Evolutionary conservation across 2,329 filamentous ascomycete species (phyloP), one percentile per base, ranked within the genome.

Genomic region (Alternaria viburni): DNA sequence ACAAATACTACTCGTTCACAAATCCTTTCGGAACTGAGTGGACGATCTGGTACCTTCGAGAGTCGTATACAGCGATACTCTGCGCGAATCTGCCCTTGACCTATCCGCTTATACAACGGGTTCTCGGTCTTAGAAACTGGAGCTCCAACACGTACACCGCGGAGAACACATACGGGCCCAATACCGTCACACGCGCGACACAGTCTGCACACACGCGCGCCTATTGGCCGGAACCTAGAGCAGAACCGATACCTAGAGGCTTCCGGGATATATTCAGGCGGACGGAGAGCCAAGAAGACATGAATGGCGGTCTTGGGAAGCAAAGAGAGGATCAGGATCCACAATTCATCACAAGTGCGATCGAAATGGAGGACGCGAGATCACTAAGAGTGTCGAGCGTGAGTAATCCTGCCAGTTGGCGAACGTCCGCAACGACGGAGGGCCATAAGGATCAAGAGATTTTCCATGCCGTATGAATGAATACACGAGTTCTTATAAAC

Each of bases 51-150:
- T 88, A 80, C 60, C 83, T 87, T 9, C 83, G 86, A 26, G 88
- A 90, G 71, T 83, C 84, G 12, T 86, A 84, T 47, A 88, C 88
- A 0, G 86, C 87, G 6, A 81, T 90, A 44, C 82, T 88, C 52
- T 87, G 89, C 15, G 84, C 87, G 26, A 90, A 90, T 63, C 80
- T 90, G 6, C 87, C 88, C 0, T 85, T 89, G 52, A 85, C 84
- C 65, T 89, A 87, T 84, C 85, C 86, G 0, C 79, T 89, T 19
- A 80, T 88, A 28, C 83, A 86, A 46, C 81, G 83, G 9, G 62
- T 85, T 59, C 83, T 84, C 73, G 75, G 75, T 23, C 62, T 79
- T 5, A 70, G 67, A 25, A 77, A 72, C 64, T 79, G 75, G 76
- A 76, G 61, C 62, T 66, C 71, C 10, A 62, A 71, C n/a, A 70